phyloP scores from a whole-genome alignment of 768 basidiomycete genomes.

The Termitomyces sp. region DNA sequence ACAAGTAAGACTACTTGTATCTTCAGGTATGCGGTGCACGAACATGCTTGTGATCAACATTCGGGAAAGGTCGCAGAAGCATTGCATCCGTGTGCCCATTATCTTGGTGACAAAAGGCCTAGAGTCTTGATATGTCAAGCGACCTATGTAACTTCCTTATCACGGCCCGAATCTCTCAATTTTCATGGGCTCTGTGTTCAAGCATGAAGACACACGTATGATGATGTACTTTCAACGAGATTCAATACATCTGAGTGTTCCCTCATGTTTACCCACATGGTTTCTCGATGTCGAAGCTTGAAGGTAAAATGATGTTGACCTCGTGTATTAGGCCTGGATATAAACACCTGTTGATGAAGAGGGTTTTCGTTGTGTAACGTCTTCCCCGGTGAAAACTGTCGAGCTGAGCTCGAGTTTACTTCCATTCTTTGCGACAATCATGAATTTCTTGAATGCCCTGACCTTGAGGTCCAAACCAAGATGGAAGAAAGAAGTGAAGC shows the following conservation, averaged over 20 bases:
- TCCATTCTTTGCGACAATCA: neutral
- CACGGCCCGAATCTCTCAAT: neutral
- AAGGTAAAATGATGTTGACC: neutral
- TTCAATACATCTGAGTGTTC: neutral
- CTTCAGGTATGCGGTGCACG: neutral
- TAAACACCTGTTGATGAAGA: neutral
- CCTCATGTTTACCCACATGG: neutral
- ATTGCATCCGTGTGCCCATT: neutral
- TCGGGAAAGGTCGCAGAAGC: too few relatives aligned
- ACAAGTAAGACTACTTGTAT: neutral
- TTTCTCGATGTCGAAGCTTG: neutral
- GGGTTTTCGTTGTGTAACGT: neutral
- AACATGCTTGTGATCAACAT: neutral
- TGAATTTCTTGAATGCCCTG: neutral
- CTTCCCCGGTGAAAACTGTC: neutral
- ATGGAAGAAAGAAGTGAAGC: conserved; percentile 8
- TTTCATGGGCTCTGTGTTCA: too few relatives aligned
- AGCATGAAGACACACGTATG: too few relatives aligned
- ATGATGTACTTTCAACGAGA: too few relatives aligned
- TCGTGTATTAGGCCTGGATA: neutral
- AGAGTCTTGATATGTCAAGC: neutral
- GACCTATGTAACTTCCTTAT: neutral
- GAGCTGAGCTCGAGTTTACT: neutral
- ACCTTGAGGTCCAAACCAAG: conserved; percentile 3
- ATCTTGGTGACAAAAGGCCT: neutral